Base-by-base conservation (phyloP, 2,329 filamentous ascomycete genomes). In the Plectosphaerella plurivora region DNA sequence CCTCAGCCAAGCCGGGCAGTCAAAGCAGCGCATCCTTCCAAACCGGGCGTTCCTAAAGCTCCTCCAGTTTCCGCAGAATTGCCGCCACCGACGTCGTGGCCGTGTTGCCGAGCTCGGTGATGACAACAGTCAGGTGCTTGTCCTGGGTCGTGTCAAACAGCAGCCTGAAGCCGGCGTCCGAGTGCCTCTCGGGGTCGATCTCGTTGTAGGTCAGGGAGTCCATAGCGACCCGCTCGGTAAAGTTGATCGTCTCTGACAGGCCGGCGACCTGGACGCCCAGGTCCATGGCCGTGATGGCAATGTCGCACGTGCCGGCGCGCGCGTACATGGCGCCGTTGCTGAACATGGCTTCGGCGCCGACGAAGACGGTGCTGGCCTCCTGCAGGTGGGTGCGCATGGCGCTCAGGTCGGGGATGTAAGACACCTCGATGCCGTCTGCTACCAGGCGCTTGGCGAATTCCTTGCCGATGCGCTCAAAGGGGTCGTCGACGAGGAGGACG, bases 121-220 rank as follows among this genome's bases (percentile, higher is more conserved):
- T 84, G 41, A 99, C 87, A 69, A 92, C 88, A 39, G 89, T 87
- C 58, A 97, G 86, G 63, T 91, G 92, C 61, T 90, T 87, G 4
- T 90, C 89, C 14, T 87, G 88, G 1, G 94, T 99, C 47, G 93
- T 89, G 68, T 99, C 94, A 65, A 96, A 97, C 70, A 97, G 83
- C 55, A 97, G 79, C 16, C 81, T 70, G 65, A 83, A 82, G 4
- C 69, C 72, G 39, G 74, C 73, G 16, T 72, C 70, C 15, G 76
- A 73, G 72, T 72, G 90, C 78, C 68, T 88, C 83, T 70, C 90
- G 64, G 68, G 92, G 79, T 71, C 91, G 56, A 97, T 87, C 74
- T 99, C 94, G 68, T 99, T 99, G 63, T 91, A 87, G 42, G 94
- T 93, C 59, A 97, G 89, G 22, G 91, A 93, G 71, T 97, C 94